Percentiles rank a stretch among this genome's conserved stretches.
phyloP scores from a whole-genome alignment of 2,329 filamentous ascomycete species.

The Epicoccum nigrum region DNA sequence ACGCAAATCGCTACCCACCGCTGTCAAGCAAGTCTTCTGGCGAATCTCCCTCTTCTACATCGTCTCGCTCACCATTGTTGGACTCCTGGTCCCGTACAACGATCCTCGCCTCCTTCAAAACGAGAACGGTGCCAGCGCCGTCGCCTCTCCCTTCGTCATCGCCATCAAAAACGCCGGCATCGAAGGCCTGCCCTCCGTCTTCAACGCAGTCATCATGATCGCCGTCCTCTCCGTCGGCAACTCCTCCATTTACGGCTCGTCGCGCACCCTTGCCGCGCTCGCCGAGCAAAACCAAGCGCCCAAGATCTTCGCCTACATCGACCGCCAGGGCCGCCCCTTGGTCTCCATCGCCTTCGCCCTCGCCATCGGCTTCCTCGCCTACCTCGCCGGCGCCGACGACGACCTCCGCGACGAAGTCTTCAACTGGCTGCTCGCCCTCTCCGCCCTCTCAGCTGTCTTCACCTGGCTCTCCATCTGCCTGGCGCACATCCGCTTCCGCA shows the following conservation, averaged over 20 bases:
- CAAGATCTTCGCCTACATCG: slow-evolving; percentile 64
- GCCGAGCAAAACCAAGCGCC: slow-evolving; percentile 75
- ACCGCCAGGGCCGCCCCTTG: slow-evolving; percentile 65
- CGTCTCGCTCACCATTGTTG: slow-evolving; percentile 78
- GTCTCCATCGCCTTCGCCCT: slow-evolving; percentile 60
- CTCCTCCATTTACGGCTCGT: slow-evolving; percentile 88
- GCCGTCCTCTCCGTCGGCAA: slow-evolving; percentile 91
- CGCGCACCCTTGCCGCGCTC: slow-evolving; percentile 85
- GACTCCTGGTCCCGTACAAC: slow-evolving; percentile 78
- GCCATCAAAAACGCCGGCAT: slow-evolving; percentile 87
- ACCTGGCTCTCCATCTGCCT: slow-evolving; percentile 74
- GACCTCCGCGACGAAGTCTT: slow-evolving; percentile 56
- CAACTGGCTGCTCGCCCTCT: slow-evolving; percentile 72
- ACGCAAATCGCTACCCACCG: slow-evolving; percentile 54
- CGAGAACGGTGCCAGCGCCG: slow-evolving; percentile 66
- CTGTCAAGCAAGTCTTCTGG: slow-evolving; percentile 56
- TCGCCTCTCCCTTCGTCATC: slow-evolving; percentile 90
- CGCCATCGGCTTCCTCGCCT: slow-evolving; percentile 66
- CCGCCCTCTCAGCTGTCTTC: slow-evolving; percentile 75
- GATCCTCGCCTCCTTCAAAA: slow-evolving; percentile 67
- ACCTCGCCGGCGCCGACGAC: slow-evolving; percentile 56
- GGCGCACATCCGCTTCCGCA: slow-evolving; percentile 67
- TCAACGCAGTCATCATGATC: slow-evolving; percentile 94
- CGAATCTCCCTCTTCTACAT: slow-evolving; percentile 74
- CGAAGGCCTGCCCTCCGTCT: slow-evolving; percentile 78